A percentile compares a stretch with the other conserved stretches of the same genome.
Evolutionary conservation across 345 rosid genomes (phyloP).

Genomic region (Carallia pectinifolia): DNA sequence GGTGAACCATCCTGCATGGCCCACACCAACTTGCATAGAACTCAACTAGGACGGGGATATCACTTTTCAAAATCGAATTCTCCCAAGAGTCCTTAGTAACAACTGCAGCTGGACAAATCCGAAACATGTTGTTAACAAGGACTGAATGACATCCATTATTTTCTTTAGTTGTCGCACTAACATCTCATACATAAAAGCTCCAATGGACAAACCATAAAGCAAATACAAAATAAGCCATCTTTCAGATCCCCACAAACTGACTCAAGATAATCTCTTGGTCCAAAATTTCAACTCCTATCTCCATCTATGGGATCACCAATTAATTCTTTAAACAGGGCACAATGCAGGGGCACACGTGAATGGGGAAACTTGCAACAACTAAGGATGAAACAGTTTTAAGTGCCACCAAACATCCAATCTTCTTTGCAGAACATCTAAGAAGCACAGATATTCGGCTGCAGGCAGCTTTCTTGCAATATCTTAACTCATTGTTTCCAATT

Average conservation of each 20-base stretch:
- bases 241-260: neutral
- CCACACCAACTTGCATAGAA: constrained; percentile 90
- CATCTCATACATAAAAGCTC: constrained; percentile 1
- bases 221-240: constrained; percentile 6
- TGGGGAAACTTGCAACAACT: neutral
- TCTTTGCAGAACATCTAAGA: neutral
- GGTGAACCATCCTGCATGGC: constrained; percentile 53
- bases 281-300: neutral
- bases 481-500: neutral
- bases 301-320: no score
- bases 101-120: constrained; percentile 51
- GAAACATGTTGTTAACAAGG: constrained; percentile 13
- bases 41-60: constrained; percentile 77
- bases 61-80: constrained; percentile 52
- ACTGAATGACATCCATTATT: neutral
- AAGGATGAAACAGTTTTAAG: neutral
- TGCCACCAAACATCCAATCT: neutral
- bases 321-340: no score
- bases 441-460: neutral
- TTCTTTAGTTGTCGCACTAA: neutral
- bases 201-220: constrained; percentile 3
- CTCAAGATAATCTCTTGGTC: neutral
- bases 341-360: neutral
- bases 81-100: constrained; percentile 68
- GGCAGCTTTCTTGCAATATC: neutral